Evolutionary conservation across 2,329 filamentous ascomycete species (phyloP).

Genomic region (Cladophialophora yegresii): DNA sequence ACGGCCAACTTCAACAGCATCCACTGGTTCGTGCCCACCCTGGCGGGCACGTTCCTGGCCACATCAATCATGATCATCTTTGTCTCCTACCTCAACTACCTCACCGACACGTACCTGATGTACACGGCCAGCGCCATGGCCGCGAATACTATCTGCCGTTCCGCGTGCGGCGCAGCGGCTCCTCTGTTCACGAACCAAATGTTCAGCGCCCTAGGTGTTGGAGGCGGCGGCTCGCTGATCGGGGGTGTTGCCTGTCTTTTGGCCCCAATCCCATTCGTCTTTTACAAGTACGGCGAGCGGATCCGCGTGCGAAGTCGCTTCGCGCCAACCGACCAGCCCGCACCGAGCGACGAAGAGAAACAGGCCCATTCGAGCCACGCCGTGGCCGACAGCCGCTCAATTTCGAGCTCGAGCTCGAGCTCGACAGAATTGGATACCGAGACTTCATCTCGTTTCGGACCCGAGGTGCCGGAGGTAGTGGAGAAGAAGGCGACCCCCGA

Average conservation of each 20-base stretch:
- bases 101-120: constrained; percentile 50
- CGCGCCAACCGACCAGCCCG: constrained; percentile 41
- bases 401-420: constrained; percentile 16
- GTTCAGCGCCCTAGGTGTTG: constrained; percentile 50
- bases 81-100: constrained; percentile 47
- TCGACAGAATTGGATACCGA: neutral
- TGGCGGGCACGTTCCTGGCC: constrained; percentile 49
- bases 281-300: constrained; percentile 48
- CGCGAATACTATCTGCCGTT: constrained; percentile 52
- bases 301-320: constrained; percentile 52
- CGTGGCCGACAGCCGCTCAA: neutral
- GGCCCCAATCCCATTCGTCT: constrained; percentile 49
- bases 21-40: constrained; percentile 52
- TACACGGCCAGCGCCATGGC: constrained; percentile 49
- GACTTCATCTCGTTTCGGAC: neutral
- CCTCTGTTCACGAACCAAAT: constrained; percentile 53
- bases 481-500: constrained; percentile 1
- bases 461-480: neutral
- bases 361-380: constrained; percentile 8
- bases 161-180: constrained; percentile 51
- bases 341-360: constrained; percentile 26
- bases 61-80: constrained; percentile 48
- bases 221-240: constrained; percentile 51
- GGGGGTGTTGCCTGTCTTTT: constrained; percentile 51
- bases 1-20: constrained; percentile 51